Percentiles rank a stretch among this genome's conserved stretches.
Conservation (phyloP, 768 basidiomycete genomes). For the Gautieria morchelliformis region DNA sequence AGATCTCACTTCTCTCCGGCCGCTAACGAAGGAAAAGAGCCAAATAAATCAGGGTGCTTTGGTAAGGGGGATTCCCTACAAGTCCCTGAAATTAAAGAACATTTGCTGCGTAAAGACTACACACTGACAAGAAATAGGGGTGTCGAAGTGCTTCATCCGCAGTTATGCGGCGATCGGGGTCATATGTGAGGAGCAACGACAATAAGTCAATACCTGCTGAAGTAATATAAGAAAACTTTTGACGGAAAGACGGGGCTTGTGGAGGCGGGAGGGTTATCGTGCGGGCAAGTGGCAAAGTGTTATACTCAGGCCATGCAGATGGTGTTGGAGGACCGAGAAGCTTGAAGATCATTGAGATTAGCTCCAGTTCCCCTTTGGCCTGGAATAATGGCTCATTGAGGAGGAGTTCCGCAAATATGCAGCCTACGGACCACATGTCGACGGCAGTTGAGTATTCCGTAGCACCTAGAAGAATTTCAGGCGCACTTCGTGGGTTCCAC, state of each 20-base stretch:
- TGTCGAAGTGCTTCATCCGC: slow-evolving; percentile 88
- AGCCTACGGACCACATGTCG: slow-evolving; percentile 98
- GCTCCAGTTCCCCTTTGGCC: slow-evolving; percentile 90
- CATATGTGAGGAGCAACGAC: slow-evolving; percentile 75
- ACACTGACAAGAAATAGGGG: slow-evolving; percentile 77
- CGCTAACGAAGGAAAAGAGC: slow-evolving; percentile 91
- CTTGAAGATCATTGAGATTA: slow-evolving; percentile 90
- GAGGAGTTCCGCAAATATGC: slow-evolving; percentile 95
- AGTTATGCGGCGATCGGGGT: slow-evolving; percentile 76
- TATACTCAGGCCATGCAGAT: slow-evolving; percentile 80
- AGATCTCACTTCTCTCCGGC: slow-evolving; percentile 83
- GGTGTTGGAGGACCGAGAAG: slow-evolving; percentile 89
- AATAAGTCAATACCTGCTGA: slow-evolving; percentile 78
- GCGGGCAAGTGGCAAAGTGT: slow-evolving; percentile 69
- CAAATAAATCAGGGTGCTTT: slow-evolving; percentile 92
- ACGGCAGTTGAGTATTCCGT: slow-evolving; percentile 91
- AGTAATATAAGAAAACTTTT: slow-evolving; percentile 80
- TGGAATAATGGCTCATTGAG: slow-evolving; percentile 95
- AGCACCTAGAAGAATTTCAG: slow-evolving; percentile 90
- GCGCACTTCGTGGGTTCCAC: slow-evolving; percentile 46
- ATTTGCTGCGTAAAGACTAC: background rate
- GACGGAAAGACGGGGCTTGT: slow-evolving; percentile 66
- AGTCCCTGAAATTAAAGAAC: slow-evolving; percentile 2
- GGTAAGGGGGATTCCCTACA: slow-evolving; percentile 85
- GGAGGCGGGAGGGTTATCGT: slow-evolving; percentile 67